phyloP scores from a whole-genome alignment of 2,329 filamentous ascomycete species.

The Hymenoscyphus occultus region DNA sequence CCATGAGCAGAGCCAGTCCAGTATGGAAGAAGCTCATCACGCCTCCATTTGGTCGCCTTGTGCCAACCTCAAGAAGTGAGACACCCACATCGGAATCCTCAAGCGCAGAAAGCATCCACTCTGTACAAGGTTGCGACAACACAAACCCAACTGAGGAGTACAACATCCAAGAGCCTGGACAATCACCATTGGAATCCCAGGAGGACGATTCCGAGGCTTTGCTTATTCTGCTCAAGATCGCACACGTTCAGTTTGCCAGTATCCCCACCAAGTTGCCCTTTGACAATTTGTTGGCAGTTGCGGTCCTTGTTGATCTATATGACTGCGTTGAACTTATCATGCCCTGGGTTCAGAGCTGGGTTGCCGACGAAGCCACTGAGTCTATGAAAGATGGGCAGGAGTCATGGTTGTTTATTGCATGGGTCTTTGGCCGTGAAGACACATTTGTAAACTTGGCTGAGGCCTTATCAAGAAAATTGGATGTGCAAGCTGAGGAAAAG shows the following conservation, averaged over 20 bases:
- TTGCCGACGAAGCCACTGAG: neutral
- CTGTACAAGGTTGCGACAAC: too few species aligned
- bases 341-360: slow-evolving; percentile 14
- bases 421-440: neutral
- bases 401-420: slow-evolving; percentile 1
- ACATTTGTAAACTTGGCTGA: neutral
- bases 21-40: slow-evolving; percentile 16
- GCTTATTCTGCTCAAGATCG: slow-evolving; percentile 15
- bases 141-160: neutral
- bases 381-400: neutral
- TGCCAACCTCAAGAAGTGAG: neutral
- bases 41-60: neutral
- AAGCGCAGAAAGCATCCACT: too few species aligned
- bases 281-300: slow-evolving; percentile 9
- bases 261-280: slow-evolving; percentile 10
- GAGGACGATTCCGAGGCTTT: slow-evolving; percentile 18
- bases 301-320: slow-evolving; percentile 18
- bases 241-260: slow-evolving; percentile 14
- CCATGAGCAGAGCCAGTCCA: slow-evolving; percentile 12
- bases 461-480: neutral
- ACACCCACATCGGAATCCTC: too few species aligned
- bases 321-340: slow-evolving; percentile 12
- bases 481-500: neutral
- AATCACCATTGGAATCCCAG: slow-evolving; percentile 7
- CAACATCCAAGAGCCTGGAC: neutral